Conservation (phyloP, 352 stramenopile genomes). For the Phytophthora cryptogea region DNA sequence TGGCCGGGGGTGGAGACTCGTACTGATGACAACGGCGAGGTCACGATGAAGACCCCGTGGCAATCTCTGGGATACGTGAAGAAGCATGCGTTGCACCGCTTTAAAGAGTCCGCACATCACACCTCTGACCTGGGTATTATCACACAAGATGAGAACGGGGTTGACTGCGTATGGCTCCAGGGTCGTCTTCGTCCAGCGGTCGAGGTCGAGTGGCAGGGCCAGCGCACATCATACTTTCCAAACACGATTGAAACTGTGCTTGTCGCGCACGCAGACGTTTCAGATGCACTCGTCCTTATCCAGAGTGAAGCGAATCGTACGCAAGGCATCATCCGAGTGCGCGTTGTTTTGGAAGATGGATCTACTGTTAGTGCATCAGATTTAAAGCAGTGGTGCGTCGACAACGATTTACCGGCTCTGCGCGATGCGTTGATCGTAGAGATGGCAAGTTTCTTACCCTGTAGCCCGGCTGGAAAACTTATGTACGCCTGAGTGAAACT, state of each 20-base stretch:
- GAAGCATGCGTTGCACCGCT: slow-evolving; percentile 48
- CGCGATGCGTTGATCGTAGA: slow-evolving; percentile 50
- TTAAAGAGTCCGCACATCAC: slow-evolving; percentile 40
- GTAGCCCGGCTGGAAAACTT: slow-evolving; percentile 84
- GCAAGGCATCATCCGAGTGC: slow-evolving; percentile 33
- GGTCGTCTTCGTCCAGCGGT: slow-evolving; percentile 58
- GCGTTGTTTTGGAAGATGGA: slow-evolving; percentile 40
- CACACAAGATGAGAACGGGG: slow-evolving; percentile 25
- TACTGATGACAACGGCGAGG: slow-evolving; percentile 55
- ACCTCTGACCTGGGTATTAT: slow-evolving; percentile 64
- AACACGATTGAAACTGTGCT: slow-evolving; percentile 50
- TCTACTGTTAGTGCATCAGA: slow-evolving; percentile 29
- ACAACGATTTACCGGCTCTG: slow-evolving; percentile 42
- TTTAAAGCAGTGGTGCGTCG: slow-evolving; percentile 42
- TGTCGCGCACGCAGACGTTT: slow-evolving; percentile 44
- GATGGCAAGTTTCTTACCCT: slow-evolving; percentile 67
- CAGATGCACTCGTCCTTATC: slow-evolving; percentile 58
- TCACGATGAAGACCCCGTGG: slow-evolving; percentile 82
- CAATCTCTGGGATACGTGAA: slow-evolving; percentile 79
- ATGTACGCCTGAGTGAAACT: slow-evolving; percentile 63
- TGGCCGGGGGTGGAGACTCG: slow-evolving; percentile 71
- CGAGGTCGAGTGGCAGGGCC: slow-evolving; percentile 37
- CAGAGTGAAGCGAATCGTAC: slow-evolving; percentile 27
- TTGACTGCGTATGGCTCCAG: slow-evolving; percentile 67
- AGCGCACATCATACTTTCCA: slow-evolving; percentile 30